Conservation (phyloP, 352 stramenopile species). For the Stramenopiles sp. region DNA sequence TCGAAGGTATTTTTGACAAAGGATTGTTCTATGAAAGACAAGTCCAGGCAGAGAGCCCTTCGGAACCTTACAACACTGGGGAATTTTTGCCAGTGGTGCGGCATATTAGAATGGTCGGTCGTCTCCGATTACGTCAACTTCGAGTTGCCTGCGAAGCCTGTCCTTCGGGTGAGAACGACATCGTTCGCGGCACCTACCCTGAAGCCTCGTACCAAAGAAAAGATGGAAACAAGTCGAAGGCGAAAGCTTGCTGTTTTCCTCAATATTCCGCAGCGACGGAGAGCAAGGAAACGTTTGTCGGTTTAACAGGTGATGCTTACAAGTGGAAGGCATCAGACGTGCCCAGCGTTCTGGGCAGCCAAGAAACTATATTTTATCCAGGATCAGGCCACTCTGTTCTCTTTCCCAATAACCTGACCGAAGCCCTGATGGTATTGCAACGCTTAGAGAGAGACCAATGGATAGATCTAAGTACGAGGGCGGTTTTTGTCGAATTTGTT, state of each 20-base stretch:
- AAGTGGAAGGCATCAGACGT: background rate
- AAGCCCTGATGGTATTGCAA: background rate
- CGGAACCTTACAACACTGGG: background rate
- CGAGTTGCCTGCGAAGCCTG: background rate
- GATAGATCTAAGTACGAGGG: background rate
- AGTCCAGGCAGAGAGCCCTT: background rate
- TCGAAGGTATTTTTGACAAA: background rate
- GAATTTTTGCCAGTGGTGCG: background rate
- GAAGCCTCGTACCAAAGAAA: background rate
- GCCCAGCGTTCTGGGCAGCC: conserved; percentile 2
- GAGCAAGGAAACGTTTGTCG: conserved; percentile 1
- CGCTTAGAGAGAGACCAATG: conserved; percentile 1
- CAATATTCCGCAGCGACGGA: background rate
- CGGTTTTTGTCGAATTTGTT: conserved; percentile 7
- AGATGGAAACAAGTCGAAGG: background rate
- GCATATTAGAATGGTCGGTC: background rate
- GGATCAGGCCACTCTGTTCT: conserved; percentile 4
- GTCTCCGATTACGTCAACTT: background rate
- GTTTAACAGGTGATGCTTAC: conserved; percentile 3
- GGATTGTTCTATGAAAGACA: background rate
- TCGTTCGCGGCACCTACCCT: background rate
- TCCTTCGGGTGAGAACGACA: background rate
- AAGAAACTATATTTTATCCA: conserved; percentile 6
- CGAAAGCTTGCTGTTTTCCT: conserved; percentile 2
- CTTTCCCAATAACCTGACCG: background rate